A percentile compares a stretch with the other conserved stretches of the same genome.
Evolutionary conservation across 2,329 filamentous ascomycete species (phyloP).

Genomic region (Boeremia exigua): DNA sequence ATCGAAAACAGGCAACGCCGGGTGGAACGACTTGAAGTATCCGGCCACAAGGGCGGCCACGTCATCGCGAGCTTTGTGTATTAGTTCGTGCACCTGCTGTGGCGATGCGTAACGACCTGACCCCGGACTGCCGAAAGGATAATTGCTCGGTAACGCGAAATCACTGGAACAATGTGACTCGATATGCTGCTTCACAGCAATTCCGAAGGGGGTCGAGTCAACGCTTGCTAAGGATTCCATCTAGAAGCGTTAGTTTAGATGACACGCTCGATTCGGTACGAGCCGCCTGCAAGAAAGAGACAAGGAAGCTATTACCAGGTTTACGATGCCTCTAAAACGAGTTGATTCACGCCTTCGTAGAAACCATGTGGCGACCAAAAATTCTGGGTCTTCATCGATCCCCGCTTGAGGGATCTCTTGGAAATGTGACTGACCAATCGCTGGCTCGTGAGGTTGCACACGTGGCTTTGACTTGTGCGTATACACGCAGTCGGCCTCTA

Average conservation of each 20-base stretch:
- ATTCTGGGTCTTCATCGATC: constrained; percentile 22
- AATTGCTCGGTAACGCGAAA: constrained; percentile 29
- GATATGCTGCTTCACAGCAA: constrained; percentile 22
- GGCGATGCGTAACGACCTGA: constrained; percentile 22
- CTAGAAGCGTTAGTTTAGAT: constrained; percentile 5
- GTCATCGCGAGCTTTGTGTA: constrained; percentile 9
- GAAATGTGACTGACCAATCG: background rate
- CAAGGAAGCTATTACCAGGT: constrained; percentile 10
- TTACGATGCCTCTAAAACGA: constrained; percentile 22
- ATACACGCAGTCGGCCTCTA: constrained; percentile 20
- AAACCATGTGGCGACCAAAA: constrained; percentile 28
- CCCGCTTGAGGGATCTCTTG: constrained; percentile 7
- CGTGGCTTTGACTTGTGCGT: constrained; percentile 17
- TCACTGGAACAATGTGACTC: constrained; percentile 23
- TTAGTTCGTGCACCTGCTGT: constrained; percentile 11
- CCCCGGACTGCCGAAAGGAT: constrained; percentile 24
- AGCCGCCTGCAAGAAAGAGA: background rate
- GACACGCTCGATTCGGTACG: background rate
- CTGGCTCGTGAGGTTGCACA: background rate
- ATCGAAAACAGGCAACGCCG: constrained; percentile 20
- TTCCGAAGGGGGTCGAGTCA: constrained; percentile 12
- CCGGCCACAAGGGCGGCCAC: constrained; percentile 11
- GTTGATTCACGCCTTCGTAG: constrained; percentile 24
- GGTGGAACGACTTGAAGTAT: constrained; percentile 23
- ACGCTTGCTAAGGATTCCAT: constrained; percentile 21